Conservation (phyloP, 495 filamentous ascomycete genomes). For the Cercophora samala region DNA sequence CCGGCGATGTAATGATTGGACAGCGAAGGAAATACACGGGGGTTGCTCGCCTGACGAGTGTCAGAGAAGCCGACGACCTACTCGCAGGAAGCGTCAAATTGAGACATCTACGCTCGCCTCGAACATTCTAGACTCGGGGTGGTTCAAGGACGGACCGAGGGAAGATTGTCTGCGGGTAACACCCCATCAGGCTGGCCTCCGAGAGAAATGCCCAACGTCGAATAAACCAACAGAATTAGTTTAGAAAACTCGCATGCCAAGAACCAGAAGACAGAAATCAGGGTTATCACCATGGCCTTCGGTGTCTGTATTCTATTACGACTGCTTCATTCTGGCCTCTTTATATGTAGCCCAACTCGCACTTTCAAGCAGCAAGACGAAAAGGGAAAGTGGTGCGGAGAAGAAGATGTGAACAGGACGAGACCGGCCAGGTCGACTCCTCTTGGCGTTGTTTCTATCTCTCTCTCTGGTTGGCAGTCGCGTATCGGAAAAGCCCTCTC, state of each 20-base stretch:
- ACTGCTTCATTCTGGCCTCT: not conserved
- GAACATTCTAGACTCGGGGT: not conserved
- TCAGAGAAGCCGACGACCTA: not conserved
- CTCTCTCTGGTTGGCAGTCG: not conserved
- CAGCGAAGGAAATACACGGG: not conserved
- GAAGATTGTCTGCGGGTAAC: not conserved
- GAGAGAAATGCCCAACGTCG: not conserved
- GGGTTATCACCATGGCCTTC: not conserved
- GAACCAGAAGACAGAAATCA: not conserved
- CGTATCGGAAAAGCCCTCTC: not conserved
- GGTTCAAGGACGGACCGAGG: not conserved
- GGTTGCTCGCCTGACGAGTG: not conserved
- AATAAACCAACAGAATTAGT: not conserved
- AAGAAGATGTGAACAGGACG: not conserved
- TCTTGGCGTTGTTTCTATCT: not conserved
- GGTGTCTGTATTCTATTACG: not conserved
- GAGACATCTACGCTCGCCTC: not conserved
- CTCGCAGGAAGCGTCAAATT: not conserved
- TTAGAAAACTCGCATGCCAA: not conserved
- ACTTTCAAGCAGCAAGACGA: not conserved
- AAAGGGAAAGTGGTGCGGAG: not conserved
- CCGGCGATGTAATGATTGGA: not conserved
- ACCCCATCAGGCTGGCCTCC: not conserved
- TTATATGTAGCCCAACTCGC: not conserved
- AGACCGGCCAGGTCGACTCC: not conserved